These are phyloP conservation scores for Parietaria judaica DNA, from an alignment of 306 rosid species.

Conservation along the genomic window DNA sequence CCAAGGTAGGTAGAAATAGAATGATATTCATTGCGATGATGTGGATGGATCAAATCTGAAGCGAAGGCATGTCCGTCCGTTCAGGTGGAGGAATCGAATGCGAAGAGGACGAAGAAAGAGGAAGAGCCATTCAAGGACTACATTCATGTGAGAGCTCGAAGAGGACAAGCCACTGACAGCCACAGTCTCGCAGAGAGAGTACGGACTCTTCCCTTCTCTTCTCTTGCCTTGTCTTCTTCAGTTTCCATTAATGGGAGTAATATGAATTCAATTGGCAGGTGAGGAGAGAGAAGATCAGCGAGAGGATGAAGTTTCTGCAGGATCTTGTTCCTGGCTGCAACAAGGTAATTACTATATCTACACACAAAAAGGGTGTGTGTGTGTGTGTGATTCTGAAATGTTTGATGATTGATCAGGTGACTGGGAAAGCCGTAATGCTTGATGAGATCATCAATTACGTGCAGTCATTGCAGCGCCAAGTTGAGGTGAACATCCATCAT, in stretches of 20 bases:
- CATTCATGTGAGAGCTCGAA: slow-evolving; percentile 85
- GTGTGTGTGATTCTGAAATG: not conserved
- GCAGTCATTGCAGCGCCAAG: slow-evolving; percentile 64
- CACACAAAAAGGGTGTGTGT: slow-evolving; percentile 12
- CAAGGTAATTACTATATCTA: slow-evolving; percentile 40
- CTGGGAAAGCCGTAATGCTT: slow-evolving; percentile 90
- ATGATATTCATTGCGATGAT: no score
- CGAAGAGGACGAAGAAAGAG: slow-evolving; percentile 38
- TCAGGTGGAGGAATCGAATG: slow-evolving; percentile 30
- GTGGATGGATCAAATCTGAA: no score
- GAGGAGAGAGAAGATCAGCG: slow-evolving; percentile 88
- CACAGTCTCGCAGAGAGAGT: slow-evolving; percentile 96
- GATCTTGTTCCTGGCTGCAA: slow-evolving; percentile 95
- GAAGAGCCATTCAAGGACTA: slow-evolving; percentile 79
- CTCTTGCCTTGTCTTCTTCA: not conserved
- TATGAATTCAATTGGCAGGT: slow-evolving; percentile 38
- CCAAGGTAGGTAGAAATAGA: slow-evolving; percentile 41
- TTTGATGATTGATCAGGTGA: slow-evolving; percentile 39
- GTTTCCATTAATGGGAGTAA: not conserved
- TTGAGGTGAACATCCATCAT: slow-evolving; percentile 33
- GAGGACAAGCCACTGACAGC: slow-evolving; percentile 97
- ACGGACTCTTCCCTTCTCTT: slow-evolving; percentile 19
- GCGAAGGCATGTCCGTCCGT: no score
- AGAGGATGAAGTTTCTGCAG: slow-evolving; percentile 90
- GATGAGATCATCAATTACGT: slow-evolving; percentile 93